These are phyloP conservation scores for Lepidium sativum DNA, from an alignment of 345 rosid species.

Conservation along the genomic window DNA sequence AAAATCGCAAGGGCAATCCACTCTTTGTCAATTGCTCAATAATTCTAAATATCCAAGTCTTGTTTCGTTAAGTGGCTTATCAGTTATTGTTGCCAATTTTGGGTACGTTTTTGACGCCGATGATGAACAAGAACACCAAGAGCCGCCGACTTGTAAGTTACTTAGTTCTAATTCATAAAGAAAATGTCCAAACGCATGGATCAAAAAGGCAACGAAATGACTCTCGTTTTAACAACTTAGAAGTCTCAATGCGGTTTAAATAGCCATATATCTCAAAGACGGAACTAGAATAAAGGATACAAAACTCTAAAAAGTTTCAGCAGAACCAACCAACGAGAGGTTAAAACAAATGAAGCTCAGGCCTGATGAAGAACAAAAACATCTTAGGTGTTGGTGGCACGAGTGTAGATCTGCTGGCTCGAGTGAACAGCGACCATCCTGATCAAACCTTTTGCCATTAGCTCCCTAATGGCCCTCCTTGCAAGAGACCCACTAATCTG, in stretches of 20 bases:
- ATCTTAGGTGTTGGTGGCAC: slow-evolving; percentile 58
- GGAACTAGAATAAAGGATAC: not conserved
- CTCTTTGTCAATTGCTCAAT: too few relatives aligned
- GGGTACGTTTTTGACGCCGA: too few relatives aligned
- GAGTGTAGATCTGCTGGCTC: slow-evolving; percentile 73
- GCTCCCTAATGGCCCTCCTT: slow-evolving; percentile 56
- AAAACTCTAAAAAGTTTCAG: not conserved
- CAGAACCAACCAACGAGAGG: not conserved
- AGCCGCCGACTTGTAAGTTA: too few relatives aligned
- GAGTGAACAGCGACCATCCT: slow-evolving; percentile 60
- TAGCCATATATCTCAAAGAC: slow-evolving; percentile 1
- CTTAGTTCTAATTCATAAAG: too few relatives aligned
- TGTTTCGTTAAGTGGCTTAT: too few relatives aligned
- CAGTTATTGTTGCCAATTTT: too few relatives aligned
- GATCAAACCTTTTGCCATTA: slow-evolving; percentile 60
- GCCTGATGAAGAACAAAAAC: not conserved
- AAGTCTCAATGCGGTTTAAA: not conserved
- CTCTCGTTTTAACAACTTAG: not conserved
- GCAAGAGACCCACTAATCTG: slow-evolving; percentile 60
- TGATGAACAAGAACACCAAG: too few relatives aligned
- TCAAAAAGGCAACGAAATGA: not conserved
- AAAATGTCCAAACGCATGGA: not conserved
- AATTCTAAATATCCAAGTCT: too few relatives aligned
- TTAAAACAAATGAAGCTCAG: not conserved
- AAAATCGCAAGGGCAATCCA: too few relatives aligned